Evolutionary conservation across 2,329 filamentous ascomycete species (phyloP), one percentile per base, ranked within the genome.

Genomic region (Neopestalotiopsis sp.): DNA sequence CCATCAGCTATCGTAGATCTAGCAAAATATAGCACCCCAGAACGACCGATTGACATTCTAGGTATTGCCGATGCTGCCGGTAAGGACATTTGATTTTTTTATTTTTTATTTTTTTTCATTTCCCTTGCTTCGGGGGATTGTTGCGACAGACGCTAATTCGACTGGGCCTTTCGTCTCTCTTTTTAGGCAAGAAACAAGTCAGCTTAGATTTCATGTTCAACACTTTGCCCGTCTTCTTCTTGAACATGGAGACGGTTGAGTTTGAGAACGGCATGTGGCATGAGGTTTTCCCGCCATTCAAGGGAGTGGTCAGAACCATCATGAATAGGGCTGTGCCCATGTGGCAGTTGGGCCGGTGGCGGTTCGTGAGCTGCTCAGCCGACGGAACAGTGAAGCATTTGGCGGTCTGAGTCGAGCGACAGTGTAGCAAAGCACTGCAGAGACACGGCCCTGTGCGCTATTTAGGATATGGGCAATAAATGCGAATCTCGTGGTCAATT

Each of bases 211-310:
- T 74, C 13, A 14, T 75, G 20, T 72, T 75, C 65, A 75, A 75
- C 59, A 67, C 45, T 4, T 34, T 74, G 1, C 74, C 71, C 0
- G 68, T 75, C 14, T 75, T 75, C 62, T 70, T 74, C 9, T 67
- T 74, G 14, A 75, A 75, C 66, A 74, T 74, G 72, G 72, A 75
- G 20, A 75, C 73, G 0, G 71, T 56, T 1, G 61, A 63, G 1
- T 75, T 75, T 32, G 72, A 74, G n/a, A 68, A 56, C 4, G 74
- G 73, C 4, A 75, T 75, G 67, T 75, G 74, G 71, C 71, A 73
- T 17, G 74, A 67, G 1, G 73, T 73, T 1, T 75, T 75, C 20
- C 74, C 74, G 0, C 70, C 70, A 1, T 66, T 72, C 6, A 66
- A 70, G 38, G 67, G 71, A 0, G 10, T 67, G 1, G 69, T 24